Evolutionary conservation across 305 asterid species (phyloP).

Genomic region (Fraxinus angustifolia): DNA sequence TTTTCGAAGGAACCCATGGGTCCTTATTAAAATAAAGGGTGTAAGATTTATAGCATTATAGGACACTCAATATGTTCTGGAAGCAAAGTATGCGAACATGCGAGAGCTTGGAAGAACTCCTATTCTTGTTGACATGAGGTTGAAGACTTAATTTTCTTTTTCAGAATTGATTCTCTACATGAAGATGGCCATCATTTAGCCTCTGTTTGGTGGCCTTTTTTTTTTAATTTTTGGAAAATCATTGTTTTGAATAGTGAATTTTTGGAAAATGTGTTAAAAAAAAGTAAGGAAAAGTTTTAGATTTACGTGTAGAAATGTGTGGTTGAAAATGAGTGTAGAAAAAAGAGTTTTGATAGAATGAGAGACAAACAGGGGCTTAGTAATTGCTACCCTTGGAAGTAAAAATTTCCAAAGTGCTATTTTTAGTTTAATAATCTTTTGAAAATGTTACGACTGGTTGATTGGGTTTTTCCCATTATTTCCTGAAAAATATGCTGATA

Average conservation of each 20-base stretch:
- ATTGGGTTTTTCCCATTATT: background rate
- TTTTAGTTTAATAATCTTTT: background rate
- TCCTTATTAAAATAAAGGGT: background rate
- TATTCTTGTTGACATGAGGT: background rate
- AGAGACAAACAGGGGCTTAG: too few relatives aligned
- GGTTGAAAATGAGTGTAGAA: too few relatives aligned
- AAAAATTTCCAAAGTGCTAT: background rate
- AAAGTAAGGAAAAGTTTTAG: too few relatives aligned
- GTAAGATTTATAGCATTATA: background rate
- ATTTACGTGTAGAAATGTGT: too few relatives aligned
- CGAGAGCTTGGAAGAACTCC: background rate
- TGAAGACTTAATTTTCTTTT: background rate
- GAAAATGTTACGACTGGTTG: background rate
- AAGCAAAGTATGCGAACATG: background rate
- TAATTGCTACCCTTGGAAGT: background rate
- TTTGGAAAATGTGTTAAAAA: too few relatives aligned
- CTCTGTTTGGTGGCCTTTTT: too few relatives aligned
- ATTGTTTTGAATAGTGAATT: too few relatives aligned
- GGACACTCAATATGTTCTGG: background rate
- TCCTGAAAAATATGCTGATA: conserved; percentile 15
- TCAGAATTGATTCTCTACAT: background rate
- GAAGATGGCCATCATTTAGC: background rate
- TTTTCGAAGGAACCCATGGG: background rate
- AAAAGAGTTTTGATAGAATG: too few relatives aligned
- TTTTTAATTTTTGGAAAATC: too few relatives aligned